Evolutionary conservation across 1,284 basidiomycete species (phyloP), one percentile per base, ranked within the genome.

Genomic region (Malassezia sp.): DNA sequence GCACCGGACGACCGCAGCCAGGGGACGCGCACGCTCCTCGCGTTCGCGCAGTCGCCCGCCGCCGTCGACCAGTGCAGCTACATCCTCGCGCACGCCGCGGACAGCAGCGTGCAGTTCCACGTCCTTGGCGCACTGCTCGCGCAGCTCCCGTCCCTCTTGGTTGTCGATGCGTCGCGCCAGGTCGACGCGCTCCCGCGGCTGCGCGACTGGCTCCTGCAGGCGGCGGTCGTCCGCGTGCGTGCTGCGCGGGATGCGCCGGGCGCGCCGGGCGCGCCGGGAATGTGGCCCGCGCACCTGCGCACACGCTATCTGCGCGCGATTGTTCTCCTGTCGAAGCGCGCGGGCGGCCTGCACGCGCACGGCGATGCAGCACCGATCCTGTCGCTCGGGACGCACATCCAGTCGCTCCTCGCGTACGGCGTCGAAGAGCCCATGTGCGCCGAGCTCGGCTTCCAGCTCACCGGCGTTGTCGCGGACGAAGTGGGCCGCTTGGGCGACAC

Each of bases 131-230:
- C 48, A 4, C 21, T 50, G 1, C 29, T 45, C 11, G 12, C 12
- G 7, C 32, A 17, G 20, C 22, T 45, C 10, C 21, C 37, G 14
- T 29, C 21, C 5, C 18, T 49, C 21, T 2, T 8, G 8, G 26
- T 17, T n/a, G 35, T 38, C 9, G 32, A 40, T 18, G 22, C 12
- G 6, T 3, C 15, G 20, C 21, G 20, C 18, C 17, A 17, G 11
- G 31, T 40, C 8, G 21, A 2, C 8, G 23, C 22, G 10, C 37
- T 50, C 8, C 10, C 24, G 5, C 20, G 23, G 8, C 28, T 50
- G 20, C 37, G 48, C 32, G 48, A 50, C 5, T 50, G 48, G 48
- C 42, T 50, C 22, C 33, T 50, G 5, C 38, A 44, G 15, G 18
- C 14, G 9, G 38, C 48, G 22, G n/a, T 29, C 10, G 15, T 17